These are phyloP conservation scores for Linderniella brevidens DNA, from an alignment of 257 asterid genomes.

Conservation along the genomic window DNA sequence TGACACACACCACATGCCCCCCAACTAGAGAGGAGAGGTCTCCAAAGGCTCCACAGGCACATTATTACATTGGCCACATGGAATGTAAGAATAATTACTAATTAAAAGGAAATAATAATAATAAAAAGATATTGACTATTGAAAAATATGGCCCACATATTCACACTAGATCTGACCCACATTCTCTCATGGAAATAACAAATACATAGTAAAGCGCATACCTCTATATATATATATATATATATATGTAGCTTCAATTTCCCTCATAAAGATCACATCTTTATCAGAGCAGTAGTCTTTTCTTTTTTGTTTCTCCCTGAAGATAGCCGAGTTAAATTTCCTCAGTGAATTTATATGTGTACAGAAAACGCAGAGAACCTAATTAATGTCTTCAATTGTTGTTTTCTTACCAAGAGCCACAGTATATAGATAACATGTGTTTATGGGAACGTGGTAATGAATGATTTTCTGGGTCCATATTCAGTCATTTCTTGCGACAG, in stretches of 20 bases:
- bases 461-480: too few species aligned
- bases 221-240: constrained; percentile 13
- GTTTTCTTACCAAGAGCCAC: too few species aligned
- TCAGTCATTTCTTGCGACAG: too few species aligned
- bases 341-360: constrained; percentile 8
- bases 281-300: constrained; percentile 12
- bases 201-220: constrained; percentile 18
- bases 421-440: constrained; percentile 10
- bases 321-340: constrained; percentile 10
- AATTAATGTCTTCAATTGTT: constrained; percentile 14
- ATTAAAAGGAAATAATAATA: constrained; percentile 4
- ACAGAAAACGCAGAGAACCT: too few species aligned
- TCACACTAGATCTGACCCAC: constrained; percentile 37
- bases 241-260: constrained; percentile 14
- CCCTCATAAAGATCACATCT: constrained; percentile 24
- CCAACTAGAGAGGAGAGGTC: too few species aligned
- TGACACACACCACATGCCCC: too few species aligned
- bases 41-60: constrained; percentile 13
- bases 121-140: constrained; percentile 21
- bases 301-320: constrained; percentile 7
- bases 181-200: constrained; percentile 7
- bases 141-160: constrained; percentile 36
- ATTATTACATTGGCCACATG: constrained; percentile 30
- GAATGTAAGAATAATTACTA: too few species aligned
- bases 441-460: constrained; percentile 5